phyloP scores from a whole-genome alignment of 2,329 filamentous ascomycete species.

The Colletotrichum eremochloae region DNA sequence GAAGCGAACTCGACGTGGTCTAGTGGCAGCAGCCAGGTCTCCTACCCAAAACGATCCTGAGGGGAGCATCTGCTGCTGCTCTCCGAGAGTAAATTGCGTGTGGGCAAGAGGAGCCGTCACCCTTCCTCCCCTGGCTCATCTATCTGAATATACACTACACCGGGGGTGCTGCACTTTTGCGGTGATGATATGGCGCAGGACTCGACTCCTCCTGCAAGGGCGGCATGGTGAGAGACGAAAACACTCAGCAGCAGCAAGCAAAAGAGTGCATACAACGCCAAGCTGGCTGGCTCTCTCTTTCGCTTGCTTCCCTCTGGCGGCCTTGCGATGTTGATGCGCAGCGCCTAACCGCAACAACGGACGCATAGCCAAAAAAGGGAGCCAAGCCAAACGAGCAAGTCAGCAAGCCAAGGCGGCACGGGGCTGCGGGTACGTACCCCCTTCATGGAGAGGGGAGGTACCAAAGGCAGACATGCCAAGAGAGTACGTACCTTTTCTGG shows the following conservation, averaged over 20 bases:
- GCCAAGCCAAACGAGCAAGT: neutral
- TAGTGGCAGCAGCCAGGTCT: neutral
- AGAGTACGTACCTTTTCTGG: neutral
- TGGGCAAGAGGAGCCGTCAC: neutral
- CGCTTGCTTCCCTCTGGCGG: neutral
- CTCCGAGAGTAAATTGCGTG: constrained; percentile 15
- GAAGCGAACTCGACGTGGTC: neutral
- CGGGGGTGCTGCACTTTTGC: neutral
- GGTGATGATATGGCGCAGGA: neutral
- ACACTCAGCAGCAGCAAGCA: neutral
- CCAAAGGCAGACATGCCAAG: too few relatives aligned
- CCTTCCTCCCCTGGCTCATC: neutral
- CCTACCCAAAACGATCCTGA: neutral
- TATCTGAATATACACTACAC: neutral
- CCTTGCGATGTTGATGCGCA: neutral
- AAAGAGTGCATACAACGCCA: neutral
- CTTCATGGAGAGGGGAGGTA: too few relatives aligned
- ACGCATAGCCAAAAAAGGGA: neutral
- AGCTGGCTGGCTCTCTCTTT: neutral
- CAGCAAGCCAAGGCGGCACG: constrained; percentile 1
- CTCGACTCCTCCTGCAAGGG: neutral
- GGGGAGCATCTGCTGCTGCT: neutral
- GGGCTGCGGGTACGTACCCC: neutral
- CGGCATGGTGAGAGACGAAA: neutral
- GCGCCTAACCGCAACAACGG: neutral